Evolutionary conservation across 495 filamentous ascomycete genomes (phyloP).

Genomic region (Halenospora varia): DNA sequence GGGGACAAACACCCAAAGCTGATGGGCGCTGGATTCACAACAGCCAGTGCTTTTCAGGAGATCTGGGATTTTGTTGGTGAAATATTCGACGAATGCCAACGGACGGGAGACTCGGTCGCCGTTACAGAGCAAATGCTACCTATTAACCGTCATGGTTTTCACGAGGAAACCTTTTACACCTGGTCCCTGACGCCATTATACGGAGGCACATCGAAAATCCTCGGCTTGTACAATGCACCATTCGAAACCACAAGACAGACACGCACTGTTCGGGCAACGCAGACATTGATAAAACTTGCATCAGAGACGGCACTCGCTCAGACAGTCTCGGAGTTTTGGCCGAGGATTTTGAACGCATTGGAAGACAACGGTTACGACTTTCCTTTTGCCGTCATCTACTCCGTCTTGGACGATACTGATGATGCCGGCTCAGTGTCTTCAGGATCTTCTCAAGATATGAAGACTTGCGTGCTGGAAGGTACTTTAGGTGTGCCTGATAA

Average conservation of each 20-base stretch:
- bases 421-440: constrained; percentile 1
- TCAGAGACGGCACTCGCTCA: constrained; percentile 59
- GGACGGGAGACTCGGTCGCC: constrained; percentile 13
- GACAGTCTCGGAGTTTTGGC: constrained; percentile 61
- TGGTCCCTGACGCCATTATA: constrained; percentile 65
- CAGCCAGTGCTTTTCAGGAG: constrained; percentile 14
- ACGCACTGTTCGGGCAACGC: constrained; percentile 56
- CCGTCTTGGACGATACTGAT: constrained; percentile 47
- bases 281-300: constrained; percentile 57
- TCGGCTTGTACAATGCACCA: constrained; percentile 59
- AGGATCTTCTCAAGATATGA: constrained; percentile 3
- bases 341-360: constrained; percentile 46
- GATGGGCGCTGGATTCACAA: constrained; percentile 22
- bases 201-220: constrained; percentile 49
- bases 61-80: constrained; percentile 16
- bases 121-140: constrained; percentile 20
- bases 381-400: constrained; percentile 61
- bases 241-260: constrained; percentile 63
- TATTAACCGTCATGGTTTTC: constrained; percentile 33
- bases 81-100: constrained; percentile 13
- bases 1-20: constrained; percentile 22
- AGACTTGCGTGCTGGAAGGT: constrained; percentile 39
- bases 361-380: constrained; percentile 56
- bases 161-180: constrained; percentile 67
- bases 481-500: constrained; percentile 55